These are phyloP conservation scores for Rhodotorula sphaerocarpa DNA, from an alignment of 768 basidiomycete genomes.

Conservation along the genomic window DNA sequence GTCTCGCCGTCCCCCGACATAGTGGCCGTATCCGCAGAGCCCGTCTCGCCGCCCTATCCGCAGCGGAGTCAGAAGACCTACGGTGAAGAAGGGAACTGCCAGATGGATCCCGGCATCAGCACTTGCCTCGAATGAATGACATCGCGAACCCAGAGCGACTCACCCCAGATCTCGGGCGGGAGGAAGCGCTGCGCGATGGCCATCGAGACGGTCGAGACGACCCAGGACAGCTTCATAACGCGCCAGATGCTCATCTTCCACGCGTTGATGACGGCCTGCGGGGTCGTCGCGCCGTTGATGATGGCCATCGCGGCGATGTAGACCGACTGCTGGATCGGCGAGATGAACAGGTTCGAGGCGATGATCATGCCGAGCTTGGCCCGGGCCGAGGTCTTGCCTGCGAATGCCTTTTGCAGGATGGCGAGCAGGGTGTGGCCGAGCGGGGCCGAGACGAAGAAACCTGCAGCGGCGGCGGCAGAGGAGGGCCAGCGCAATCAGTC, in stretches of 20 bases:
- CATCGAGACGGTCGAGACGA: constrained; percentile 66
- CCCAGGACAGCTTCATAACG: constrained; percentile 57
- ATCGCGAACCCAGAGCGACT: constrained; percentile 3
- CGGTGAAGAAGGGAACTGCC: constrained; percentile 82
- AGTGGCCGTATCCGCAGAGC: too few species aligned
- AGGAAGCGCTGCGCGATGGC: constrained; percentile 70
- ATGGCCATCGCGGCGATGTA: constrained; percentile 65
- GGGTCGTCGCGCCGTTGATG: constrained; percentile 67
- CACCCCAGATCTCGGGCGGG: constrained; percentile 51
- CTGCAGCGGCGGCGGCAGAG: constrained; percentile 46
- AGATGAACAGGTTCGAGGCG: constrained; percentile 64
- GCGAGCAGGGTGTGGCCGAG: constrained; percentile 67
- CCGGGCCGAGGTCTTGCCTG: constrained; percentile 58
- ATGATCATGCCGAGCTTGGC: constrained; percentile 65
- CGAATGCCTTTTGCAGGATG: constrained; percentile 64
- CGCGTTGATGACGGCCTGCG: constrained; percentile 63
- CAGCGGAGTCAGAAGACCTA: constrained; percentile 51
- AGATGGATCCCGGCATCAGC: not conserved
- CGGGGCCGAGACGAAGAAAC: constrained; percentile 74
- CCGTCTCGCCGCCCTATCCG: too few species aligned
- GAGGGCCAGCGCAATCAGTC: not conserved
- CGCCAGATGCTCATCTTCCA: constrained; percentile 36
- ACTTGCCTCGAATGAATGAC: constrained; percentile 18
- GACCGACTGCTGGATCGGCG: constrained; percentile 61
- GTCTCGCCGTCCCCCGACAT: too few species aligned